Evolutionary conservation across 257 asterid species (phyloP).

Genomic region (Vinca minor): DNA sequence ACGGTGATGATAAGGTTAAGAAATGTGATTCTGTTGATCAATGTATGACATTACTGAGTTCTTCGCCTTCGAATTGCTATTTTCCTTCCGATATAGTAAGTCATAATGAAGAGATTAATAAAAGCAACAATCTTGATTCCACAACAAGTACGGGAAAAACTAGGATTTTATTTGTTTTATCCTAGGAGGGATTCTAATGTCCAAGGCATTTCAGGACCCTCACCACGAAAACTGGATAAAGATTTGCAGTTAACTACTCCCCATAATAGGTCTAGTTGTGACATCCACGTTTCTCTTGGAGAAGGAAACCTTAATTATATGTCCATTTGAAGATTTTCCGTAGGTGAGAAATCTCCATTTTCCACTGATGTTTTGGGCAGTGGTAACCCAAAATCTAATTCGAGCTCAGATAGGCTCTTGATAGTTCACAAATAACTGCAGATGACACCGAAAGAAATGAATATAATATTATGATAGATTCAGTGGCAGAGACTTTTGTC

Average conservation of each 20-base stretch:
- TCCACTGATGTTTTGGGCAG: slow-evolving; percentile 29
- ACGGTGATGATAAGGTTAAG: slow-evolving; percentile 22
- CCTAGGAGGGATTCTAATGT: slow-evolving; percentile 15
- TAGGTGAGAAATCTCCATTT: slow-evolving; percentile 33
- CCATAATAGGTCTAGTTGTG: slow-evolving; percentile 12
- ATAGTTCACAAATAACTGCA: slow-evolving; percentile 17
- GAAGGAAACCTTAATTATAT: slow-evolving; percentile 7
- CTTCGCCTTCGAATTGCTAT: slow-evolving; percentile 21
- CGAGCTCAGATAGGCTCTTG: slow-evolving; percentile 23
- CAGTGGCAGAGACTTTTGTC: slow-evolving; percentile 18
- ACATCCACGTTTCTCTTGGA: slow-evolving; percentile 4
- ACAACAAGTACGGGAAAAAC: slow-evolving; percentile 20
- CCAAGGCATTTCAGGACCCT: slow-evolving; percentile 12
- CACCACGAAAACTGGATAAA: slow-evolving; percentile 10
- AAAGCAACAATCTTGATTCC: slow-evolving; percentile 16
- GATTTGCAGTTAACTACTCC: slow-evolving; percentile 13
- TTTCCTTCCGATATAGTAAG: slow-evolving; percentile 25
- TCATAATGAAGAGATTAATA: slow-evolving; percentile 14
- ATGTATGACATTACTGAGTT: slow-evolving; percentile 14
- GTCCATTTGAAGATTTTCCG: background rate
- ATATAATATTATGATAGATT: slow-evolving; percentile 23
- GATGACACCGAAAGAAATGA: slow-evolving; percentile 12
- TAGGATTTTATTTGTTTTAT: slow-evolving; percentile 14
- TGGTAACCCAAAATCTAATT: slow-evolving; percentile 58
- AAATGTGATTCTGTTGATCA: slow-evolving; percentile 20